Evolutionary conservation across 2,329 filamentous ascomycete genomes (phyloP).

Genomic region (Coleophoma crateriformis): DNA sequence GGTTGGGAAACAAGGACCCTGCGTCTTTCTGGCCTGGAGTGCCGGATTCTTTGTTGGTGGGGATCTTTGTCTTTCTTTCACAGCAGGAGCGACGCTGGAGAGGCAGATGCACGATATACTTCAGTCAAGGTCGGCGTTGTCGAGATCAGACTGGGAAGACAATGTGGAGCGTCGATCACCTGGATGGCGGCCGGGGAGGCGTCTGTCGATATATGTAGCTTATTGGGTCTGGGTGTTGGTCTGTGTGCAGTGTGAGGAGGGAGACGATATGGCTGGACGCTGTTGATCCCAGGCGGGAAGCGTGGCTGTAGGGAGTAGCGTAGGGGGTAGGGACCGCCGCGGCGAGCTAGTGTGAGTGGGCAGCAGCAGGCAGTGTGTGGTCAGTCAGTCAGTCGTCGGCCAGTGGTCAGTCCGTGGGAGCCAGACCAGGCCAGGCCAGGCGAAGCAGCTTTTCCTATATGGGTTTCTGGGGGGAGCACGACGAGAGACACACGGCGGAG

Average conservation of each 20-base stretch:
- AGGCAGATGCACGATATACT: neutral
- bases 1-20: too few species aligned
- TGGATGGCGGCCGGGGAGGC: conserved; percentile 30
- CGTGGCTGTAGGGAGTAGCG: conserved; percentile 8
- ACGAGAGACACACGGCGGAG: too few species aligned
- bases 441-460: too few species aligned
- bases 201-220: conserved; percentile 27
- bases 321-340: neutral
- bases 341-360: neutral
- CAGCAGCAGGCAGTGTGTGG: neutral
- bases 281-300: conserved; percentile 19
- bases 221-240: conserved; percentile 21
- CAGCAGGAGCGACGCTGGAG: too few species aligned
- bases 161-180: conserved; percentile 34
- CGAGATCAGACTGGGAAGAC: conserved; percentile 12
- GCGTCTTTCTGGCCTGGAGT: too few species aligned
- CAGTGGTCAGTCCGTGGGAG: too few species aligned
- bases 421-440: too few species aligned
- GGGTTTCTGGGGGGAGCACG: too few species aligned
- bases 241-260: conserved; percentile 10
- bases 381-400: too few species aligned
- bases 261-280: conserved; percentile 13
- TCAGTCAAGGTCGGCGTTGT: conserved; percentile 1
- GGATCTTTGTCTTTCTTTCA: too few species aligned
- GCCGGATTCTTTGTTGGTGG: too few species aligned